These are phyloP conservation scores for Pyrenochaeta sp. DNA, from an alignment of 2,329 filamentous ascomycete species.

Conservation along the genomic window DNA sequence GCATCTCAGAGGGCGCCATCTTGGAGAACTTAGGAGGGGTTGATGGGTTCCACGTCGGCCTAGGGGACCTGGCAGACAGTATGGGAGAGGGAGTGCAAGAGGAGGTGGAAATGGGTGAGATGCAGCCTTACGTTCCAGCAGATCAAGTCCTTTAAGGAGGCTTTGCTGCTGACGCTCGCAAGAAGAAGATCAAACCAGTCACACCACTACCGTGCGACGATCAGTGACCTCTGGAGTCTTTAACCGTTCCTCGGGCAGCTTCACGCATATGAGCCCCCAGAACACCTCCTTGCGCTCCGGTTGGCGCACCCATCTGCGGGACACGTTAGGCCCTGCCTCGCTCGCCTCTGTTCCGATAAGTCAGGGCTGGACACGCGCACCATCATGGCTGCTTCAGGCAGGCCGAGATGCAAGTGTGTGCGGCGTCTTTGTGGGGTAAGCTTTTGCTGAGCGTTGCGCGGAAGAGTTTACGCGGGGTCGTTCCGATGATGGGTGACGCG, in stretches of 20 bases:
- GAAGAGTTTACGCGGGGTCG: slow-evolving; percentile 32
- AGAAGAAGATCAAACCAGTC: slow-evolving; percentile 7
- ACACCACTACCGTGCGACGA: slow-evolving; percentile 26
- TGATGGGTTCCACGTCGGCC: too few species aligned
- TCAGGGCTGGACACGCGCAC: slow-evolving; percentile 13
- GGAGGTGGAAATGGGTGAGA: neutral
- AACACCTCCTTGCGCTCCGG: slow-evolving; percentile 12
- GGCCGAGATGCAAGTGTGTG: slow-evolving; percentile 14
- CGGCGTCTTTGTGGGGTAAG: slow-evolving; percentile 18
- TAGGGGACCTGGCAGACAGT: too few species aligned
- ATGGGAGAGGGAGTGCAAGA: slow-evolving; percentile 1
- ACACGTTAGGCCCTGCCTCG: slow-evolving; percentile 13
- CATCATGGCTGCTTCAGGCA: slow-evolving; percentile 6
- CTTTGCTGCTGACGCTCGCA: slow-evolving; percentile 3
- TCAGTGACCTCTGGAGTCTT: slow-evolving; percentile 31
- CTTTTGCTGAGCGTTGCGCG: slow-evolving; percentile 18
- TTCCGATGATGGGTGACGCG: slow-evolving; percentile 2
- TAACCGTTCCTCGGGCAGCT: slow-evolving; percentile 35
- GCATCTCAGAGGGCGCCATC: slow-evolving; percentile 43
- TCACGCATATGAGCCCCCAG: slow-evolving; percentile 1
- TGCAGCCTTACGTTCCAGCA: slow-evolving; percentile 2
- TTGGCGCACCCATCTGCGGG: slow-evolving; percentile 15
- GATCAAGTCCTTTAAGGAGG: slow-evolving; percentile 4
- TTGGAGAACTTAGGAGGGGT: neutral
- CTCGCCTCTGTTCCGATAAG: slow-evolving; percentile 1